These are phyloP conservation scores for Arbutus unedo DNA, from an alignment of 148 eudicot species.

Conservation along the genomic window DNA sequence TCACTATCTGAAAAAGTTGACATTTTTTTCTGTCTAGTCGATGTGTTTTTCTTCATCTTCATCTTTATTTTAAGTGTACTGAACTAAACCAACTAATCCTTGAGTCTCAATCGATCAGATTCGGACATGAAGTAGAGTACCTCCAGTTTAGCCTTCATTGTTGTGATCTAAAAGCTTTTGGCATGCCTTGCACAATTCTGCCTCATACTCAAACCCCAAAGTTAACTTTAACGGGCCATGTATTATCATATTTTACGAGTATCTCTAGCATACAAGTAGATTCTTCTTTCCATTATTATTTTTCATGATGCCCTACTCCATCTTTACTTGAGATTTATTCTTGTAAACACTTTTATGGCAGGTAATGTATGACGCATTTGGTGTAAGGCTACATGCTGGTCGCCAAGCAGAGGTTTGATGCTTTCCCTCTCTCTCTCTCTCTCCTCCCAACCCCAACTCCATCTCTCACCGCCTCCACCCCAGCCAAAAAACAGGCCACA, in stretches of 20 bases:
- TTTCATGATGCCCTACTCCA: background rate
- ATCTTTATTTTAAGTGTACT: background rate
- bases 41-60: too few species aligned
- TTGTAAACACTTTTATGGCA: slow-evolving; percentile 32
- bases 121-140: background rate
- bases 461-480: background rate
- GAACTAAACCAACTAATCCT: background rate
- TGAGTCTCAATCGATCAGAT: background rate
- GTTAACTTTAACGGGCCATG: background rate
- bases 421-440: background rate
- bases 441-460: background rate
- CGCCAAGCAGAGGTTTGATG: slow-evolving; percentile 91
- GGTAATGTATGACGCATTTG: slow-evolving; percentile 99
- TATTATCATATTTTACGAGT: background rate
- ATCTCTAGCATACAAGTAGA: background rate
- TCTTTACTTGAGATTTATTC: background rate
- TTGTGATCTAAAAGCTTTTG: background rate
- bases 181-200: background rate
- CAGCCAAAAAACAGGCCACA: background rate
- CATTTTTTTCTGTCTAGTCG: background rate
- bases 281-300: background rate
- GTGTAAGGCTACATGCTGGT: slow-evolving; percentile 94
- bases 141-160: background rate
- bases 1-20: too few species aligned
- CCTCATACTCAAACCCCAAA: background rate